Conservation (phyloP, 805 yeast species). For the Yarrowia divulgata region DNA sequence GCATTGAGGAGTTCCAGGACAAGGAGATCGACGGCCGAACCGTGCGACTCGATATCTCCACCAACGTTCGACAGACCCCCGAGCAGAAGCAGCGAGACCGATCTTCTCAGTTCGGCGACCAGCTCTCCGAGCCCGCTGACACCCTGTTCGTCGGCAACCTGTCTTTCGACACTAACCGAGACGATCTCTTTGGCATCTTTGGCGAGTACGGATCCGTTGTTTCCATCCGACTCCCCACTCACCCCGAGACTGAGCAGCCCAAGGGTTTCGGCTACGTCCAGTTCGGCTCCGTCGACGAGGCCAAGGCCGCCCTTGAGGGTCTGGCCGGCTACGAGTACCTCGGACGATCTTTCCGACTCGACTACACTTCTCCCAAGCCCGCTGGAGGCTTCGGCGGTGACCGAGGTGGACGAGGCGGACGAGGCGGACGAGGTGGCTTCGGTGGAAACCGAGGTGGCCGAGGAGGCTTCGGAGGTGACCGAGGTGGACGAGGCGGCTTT, state of each 20-base stretch:
- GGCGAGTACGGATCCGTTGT: constrained; percentile 80
- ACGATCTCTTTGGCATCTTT: constrained; percentile 73
- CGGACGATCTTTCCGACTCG: constrained; percentile 94
- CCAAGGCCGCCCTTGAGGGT: constrained; percentile 84
- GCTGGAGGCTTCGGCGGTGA: constrained; percentile 26
- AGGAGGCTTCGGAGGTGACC: constrained; percentile 39
- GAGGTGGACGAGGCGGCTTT: constrained; percentile 46
- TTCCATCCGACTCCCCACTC: constrained; percentile 94
- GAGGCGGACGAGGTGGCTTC: constrained; percentile 39
- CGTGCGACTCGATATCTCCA: constrained; percentile 90
- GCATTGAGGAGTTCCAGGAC: constrained; percentile 84
- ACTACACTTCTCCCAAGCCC: constrained; percentile 88
- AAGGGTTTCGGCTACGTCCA: constrained; percentile 99
- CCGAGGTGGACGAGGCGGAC: constrained; percentile 2
- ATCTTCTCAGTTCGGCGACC: constrained; percentile 89
- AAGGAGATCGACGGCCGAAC: constrained; percentile 97
- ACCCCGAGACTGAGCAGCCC: constrained; percentile 98
- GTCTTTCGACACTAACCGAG: constrained; percentile 88
- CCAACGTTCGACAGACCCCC: constrained; percentile 66
- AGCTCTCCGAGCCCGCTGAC: constrained; percentile 90
- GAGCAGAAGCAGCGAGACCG: constrained; percentile 69
- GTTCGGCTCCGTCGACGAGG: constrained; percentile 84
- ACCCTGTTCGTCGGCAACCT: constrained; percentile 96
- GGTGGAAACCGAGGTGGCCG: constrained; percentile 35
- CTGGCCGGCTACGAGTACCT: constrained; percentile 87